Percentiles rank a stretch among this genome's conserved stretches.
These are phyloP conservation scores for Quercus ilex DNA, from an alignment of 306 rosid species.

Conservation along the genomic window DNA sequence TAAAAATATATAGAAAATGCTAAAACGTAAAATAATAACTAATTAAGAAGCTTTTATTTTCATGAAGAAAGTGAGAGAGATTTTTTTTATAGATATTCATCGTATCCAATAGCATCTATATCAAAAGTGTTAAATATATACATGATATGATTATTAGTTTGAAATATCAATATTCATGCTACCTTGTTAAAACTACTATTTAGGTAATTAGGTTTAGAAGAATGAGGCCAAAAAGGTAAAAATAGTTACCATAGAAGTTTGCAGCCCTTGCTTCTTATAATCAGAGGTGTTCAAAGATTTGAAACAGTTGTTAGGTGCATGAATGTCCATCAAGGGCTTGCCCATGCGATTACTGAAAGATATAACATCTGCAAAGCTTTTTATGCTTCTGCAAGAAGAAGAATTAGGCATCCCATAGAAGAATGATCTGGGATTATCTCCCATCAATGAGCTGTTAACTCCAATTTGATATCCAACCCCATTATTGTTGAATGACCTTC, in stretches of 20 bases:
- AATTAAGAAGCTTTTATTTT: no score
- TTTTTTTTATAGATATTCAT: no score
- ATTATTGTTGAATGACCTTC: constrained; percentile 22
- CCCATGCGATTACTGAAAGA: constrained; percentile 53
- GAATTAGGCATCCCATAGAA: constrained; percentile 41
- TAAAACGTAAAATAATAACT: no score
- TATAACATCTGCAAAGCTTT: constrained; percentile 61
- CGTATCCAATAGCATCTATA: no score
- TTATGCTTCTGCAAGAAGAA: constrained; percentile 35
- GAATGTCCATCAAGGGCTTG: constrained; percentile 48
- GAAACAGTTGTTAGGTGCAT: constrained; percentile 37
- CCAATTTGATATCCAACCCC: constrained; percentile 45
- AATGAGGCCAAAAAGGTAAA: not conserved
- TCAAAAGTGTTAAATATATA: no score
- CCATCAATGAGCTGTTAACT: constrained; percentile 21
- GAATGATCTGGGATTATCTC: constrained; percentile 24
- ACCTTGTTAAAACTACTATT: not conserved
- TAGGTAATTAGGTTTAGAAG: no score
- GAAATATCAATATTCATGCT: no score
- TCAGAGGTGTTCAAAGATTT: constrained; percentile 43
- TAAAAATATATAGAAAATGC: no score
- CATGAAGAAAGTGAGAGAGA: no score
- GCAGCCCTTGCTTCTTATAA: constrained; percentile 55
- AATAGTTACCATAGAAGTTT: constrained; percentile 40
- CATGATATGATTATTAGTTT: no score